Evolutionary conservation across 108 stramenopile species (phyloP).

Genomic region (Fragilaria crotonensis): DNA sequence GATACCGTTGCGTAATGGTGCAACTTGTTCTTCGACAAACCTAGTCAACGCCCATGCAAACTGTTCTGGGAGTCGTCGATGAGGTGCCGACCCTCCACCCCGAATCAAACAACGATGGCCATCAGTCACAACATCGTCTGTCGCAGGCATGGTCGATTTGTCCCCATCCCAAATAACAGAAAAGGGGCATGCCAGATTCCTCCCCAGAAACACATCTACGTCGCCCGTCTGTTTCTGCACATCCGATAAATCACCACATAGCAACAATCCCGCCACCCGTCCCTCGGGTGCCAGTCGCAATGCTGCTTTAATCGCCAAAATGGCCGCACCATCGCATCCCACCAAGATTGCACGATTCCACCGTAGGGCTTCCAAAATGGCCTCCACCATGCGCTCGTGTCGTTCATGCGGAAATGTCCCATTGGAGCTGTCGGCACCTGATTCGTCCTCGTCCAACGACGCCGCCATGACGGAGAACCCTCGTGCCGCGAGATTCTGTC

Average conservation of each 20-base stretch:
- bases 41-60: conserved; percentile 52
- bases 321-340: conserved; percentile 30
- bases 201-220: conserved; percentile 28
- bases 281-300: conserved; percentile 32
- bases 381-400: neutral
- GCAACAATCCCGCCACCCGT: conserved; percentile 32
- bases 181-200: conserved; percentile 38
- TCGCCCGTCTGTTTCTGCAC: neutral
- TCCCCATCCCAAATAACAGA: conserved; percentile 56
- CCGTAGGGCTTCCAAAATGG: conserved; percentile 25
- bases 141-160: neutral
- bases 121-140: neutral
- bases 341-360: conserved; percentile 50
- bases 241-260: conserved; percentile 31
- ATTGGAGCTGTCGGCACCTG: neutral
- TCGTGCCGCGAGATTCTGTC: conserved; percentile 33
- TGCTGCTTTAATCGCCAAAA: conserved; percentile 44
- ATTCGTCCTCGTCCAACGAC: conserved; percentile 9
- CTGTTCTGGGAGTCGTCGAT: conserved; percentile 47
- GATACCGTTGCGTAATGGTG: conserved; percentile 2
- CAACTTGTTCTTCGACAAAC: conserved; percentile 52
- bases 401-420: neutral
- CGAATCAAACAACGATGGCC: conserved; percentile 28
- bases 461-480: conserved; percentile 49
- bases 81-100: conserved; percentile 48